phyloP scores from a whole-genome alignment of 306 rosid species.

The Fagus sylvatica region DNA sequence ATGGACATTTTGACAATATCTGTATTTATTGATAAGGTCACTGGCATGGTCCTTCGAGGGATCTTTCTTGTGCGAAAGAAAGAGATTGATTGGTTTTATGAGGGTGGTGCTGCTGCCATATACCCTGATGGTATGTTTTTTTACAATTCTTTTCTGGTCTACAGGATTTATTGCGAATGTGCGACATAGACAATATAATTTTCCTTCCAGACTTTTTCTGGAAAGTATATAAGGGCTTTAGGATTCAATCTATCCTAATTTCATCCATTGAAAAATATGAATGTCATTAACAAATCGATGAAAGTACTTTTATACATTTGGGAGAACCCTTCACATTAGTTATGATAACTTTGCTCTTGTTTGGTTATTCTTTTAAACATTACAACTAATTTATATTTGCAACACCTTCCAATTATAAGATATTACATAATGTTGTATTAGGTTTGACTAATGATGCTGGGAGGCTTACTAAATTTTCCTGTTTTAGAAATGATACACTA shows the following conservation, averaged over 20 bases:
- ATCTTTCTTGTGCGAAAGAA: constrained; percentile 88
- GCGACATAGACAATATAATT: constrained; percentile 5
- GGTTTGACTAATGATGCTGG: constrained; percentile 1
- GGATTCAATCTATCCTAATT: background rate
- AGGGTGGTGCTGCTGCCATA: constrained; percentile 96
- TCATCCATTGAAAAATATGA: background rate
- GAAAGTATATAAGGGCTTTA: constrained; percentile 8
- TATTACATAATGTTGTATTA: constrained; percentile 18
- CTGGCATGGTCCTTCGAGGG: constrained; percentile 85
- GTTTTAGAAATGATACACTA: background rate
- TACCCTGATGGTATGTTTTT: constrained; percentile 76
- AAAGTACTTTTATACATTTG: background rate
- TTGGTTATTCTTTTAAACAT: background rate
- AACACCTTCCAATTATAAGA: background rate
- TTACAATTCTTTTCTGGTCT: constrained; percentile 17
- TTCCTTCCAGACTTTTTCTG: constrained; percentile 17
- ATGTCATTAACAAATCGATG: background rate
- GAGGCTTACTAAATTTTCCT: background rate
- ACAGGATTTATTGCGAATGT: constrained; percentile 11
- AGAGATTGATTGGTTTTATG: constrained; percentile 99
- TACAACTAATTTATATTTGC: background rate
- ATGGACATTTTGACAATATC: constrained; percentile 19
- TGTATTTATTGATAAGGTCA: constrained; percentile 63
- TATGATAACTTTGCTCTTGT: background rate
- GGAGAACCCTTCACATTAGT: background rate